A percentile compares a stretch with the other conserved stretches of the same genome.
Evolutionary conservation across 2,329 filamentous ascomycete genomes (phyloP).

Genomic region (Hymenoscyphus salicellus): DNA sequence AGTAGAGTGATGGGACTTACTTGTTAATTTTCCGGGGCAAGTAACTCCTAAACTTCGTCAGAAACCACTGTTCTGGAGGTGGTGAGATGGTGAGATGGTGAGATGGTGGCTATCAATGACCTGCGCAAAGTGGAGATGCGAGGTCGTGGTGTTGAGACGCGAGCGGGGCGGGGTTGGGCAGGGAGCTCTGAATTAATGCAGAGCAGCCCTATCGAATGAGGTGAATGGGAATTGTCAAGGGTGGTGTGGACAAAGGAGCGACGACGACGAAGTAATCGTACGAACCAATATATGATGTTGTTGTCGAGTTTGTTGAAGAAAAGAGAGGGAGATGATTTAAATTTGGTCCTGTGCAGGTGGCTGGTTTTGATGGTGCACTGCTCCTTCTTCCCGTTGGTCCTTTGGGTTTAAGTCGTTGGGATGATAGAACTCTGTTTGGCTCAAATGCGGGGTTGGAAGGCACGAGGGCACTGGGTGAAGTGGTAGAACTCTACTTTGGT

Average conservation of each 20-base stretch:
- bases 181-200: not conserved
- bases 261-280: not conserved
- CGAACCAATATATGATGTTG: not conserved
- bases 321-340: not conserved
- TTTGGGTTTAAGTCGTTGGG: not conserved
- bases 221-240: not conserved
- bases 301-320: not conserved
- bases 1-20: not conserved
- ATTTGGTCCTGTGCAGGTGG: too few relatives aligned
- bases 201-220: conserved; percentile 3
- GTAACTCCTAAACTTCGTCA: not conserved
- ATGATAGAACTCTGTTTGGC: not conserved
- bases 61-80: not conserved
- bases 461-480: not conserved
- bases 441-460: not conserved
- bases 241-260: not conserved
- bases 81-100: not conserved
- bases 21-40: not conserved
- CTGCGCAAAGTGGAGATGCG: not conserved
- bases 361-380: conserved; percentile 1
- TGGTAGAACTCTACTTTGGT: not conserved
- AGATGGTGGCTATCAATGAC: not conserved
- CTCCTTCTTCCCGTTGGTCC: conserved; percentile 1
- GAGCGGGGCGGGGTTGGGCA: not conserved
- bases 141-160: not conserved